Evolutionary conservation across 495 filamentous ascomycete species (phyloP).

Genomic region (Aspergillus biplanus): DNA sequence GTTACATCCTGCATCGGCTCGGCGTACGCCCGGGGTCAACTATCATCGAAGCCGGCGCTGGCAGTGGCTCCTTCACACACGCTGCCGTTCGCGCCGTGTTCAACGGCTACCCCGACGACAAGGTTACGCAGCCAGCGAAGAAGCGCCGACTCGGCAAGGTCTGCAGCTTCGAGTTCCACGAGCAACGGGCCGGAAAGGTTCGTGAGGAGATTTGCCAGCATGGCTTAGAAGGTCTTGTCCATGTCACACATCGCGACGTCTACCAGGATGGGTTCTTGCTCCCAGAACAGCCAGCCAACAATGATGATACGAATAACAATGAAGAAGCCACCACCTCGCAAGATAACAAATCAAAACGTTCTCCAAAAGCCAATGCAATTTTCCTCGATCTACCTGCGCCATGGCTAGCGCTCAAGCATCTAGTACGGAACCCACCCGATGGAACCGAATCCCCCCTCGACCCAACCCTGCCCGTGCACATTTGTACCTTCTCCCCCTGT

Average conservation of each 20-base stretch:
- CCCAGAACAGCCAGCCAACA: neutral
- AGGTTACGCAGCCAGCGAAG: slow-evolving; percentile 24
- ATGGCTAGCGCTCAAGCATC: slow-evolving; percentile 84
- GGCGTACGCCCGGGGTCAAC: slow-evolving; percentile 77
- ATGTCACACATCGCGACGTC: slow-evolving; percentile 90
- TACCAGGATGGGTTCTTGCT: slow-evolving; percentile 83
- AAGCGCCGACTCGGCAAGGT: slow-evolving; percentile 66
- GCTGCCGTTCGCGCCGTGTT: slow-evolving; percentile 86
- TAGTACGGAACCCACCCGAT: slow-evolving; percentile 62
- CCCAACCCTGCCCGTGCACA: slow-evolving; percentile 62
- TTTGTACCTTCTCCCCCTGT: slow-evolving; percentile 96
- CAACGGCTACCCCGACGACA: slow-evolving; percentile 66
- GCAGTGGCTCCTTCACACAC: slow-evolving; percentile 94
- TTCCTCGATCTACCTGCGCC: slow-evolving; percentile 95
- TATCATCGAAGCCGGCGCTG: slow-evolving; percentile 91
- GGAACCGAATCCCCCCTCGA: slow-evolving; percentile 66
- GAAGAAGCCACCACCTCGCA: neutral
- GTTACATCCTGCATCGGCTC: slow-evolving; percentile 88
- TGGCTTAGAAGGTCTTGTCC: slow-evolving; percentile 69
- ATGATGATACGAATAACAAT: neutral
- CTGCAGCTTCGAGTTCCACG: slow-evolving; percentile 93
- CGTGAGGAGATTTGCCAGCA: slow-evolving; percentile 75
- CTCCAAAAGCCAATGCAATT: slow-evolving; percentile 74
- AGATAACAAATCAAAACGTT: slow-evolving; percentile 12
- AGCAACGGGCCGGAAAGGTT: slow-evolving; percentile 72